A percentile compares a stretch with the other conserved stretches of the same genome.
phyloP scores from a whole-genome alignment of 75 land plant species.

The Adiantum capillusveneris region DNA sequence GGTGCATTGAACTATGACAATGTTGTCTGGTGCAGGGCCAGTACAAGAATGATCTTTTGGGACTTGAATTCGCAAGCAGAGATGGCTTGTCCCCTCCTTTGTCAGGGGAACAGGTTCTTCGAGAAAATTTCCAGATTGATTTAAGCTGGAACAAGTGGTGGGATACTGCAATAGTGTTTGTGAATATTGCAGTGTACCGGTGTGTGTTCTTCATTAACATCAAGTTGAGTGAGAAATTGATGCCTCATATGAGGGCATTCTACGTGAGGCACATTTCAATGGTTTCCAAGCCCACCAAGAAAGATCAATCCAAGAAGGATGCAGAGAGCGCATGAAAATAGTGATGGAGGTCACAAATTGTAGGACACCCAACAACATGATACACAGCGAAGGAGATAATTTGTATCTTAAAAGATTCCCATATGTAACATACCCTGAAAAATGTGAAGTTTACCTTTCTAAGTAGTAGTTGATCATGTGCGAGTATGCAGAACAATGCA shows the following conservation, averaged over 20 bases:
- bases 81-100: conserved; percentile 33
- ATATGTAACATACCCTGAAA: too few species aligned
- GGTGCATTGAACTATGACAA: too few species aligned
- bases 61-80: conserved; percentile 59
- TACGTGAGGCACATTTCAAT: conserved; percentile 32
- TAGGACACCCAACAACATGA: too few species aligned
- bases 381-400: too few species aligned
- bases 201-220: conserved; percentile 69
- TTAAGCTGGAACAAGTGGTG: conserved; percentile 58
- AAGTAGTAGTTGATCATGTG: too few species aligned
- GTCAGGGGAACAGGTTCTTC: conserved; percentile 57
- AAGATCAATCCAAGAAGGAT: too few species aligned
- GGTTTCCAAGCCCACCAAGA: background rate
- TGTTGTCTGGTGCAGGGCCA: conserved; percentile 73
- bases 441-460: too few species aligned
- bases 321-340: too few species aligned
- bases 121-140: conserved; percentile 75
- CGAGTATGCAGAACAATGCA: too few species aligned
- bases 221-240: conserved; percentile 79
- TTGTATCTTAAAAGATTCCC: too few species aligned
- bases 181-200: conserved; percentile 59
- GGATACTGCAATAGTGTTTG: conserved; percentile 52
- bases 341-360: too few species aligned
- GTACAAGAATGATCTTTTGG: conserved; percentile 77
- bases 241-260: conserved; percentile 68